Percentiles rank a stretch among this genome's conserved stretches.
Evolutionary conservation across 2,329 filamentous ascomycete genomes (phyloP).

Genomic region (Leptodontidium sp.): DNA sequence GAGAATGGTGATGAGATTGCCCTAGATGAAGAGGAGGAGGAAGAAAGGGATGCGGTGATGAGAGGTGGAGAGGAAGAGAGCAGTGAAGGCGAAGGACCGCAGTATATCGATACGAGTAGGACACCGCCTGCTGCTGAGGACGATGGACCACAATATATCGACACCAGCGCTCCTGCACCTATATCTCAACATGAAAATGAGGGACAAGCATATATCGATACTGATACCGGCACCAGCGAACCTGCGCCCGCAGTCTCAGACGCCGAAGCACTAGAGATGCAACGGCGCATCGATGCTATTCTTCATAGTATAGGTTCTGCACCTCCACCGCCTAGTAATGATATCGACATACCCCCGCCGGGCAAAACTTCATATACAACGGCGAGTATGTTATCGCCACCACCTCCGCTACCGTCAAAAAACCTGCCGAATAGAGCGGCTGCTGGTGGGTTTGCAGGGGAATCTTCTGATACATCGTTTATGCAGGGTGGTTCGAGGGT

Average conservation of each 20-base stretch:
- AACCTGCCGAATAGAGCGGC: constrained; percentile 29
- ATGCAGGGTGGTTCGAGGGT: constrained; percentile 30
- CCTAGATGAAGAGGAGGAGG: constrained; percentile 16
- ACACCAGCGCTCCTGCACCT: constrained; percentile 24
- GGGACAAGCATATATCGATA: constrained; percentile 22
- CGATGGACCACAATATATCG: constrained; percentile 25
- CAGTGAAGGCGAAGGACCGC: constrained; percentile 30
- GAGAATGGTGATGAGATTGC: constrained; percentile 33
- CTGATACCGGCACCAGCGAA: constrained; percentile 18
- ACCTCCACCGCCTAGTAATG: constrained; percentile 22
- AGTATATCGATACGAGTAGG: constrained; percentile 40
- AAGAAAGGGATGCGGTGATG: constrained; percentile 1
- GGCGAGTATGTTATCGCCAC: constrained; percentile 15
- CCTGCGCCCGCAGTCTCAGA: constrained; percentile 21
- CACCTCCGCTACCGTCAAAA: constrained; percentile 15
- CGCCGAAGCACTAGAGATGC: constrained; percentile 36
- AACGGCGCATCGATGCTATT: constrained; percentile 43
- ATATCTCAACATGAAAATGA: constrained; percentile 10
- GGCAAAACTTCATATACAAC: background rate
- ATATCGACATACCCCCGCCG: background rate
- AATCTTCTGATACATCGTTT: constrained; percentile 26
- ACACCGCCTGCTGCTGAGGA: constrained; percentile 40
- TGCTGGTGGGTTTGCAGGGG: background rate
- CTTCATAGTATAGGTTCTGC: constrained; percentile 32
- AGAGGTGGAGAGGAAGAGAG: constrained; percentile 37